phyloP scores from a whole-genome alignment of 768 basidiomycete species.

The Thelephora ganbajun region DNA sequence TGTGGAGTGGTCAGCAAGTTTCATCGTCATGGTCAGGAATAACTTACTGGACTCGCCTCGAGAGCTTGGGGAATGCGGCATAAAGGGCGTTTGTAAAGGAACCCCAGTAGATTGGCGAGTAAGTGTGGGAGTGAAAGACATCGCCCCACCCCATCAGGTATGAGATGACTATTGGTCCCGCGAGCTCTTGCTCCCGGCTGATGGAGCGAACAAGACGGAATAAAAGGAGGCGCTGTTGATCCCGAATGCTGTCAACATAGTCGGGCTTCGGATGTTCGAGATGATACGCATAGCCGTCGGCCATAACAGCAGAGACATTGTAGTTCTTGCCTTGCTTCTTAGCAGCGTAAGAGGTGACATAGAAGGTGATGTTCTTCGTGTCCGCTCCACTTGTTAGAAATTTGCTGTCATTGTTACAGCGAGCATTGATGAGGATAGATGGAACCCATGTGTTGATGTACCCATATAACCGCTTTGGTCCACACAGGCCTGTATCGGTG shows the following conservation, averaged over 20 bases:
- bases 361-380: slow-evolving; percentile 21
- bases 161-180: slow-evolving; percentile 23
- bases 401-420: slow-evolving; percentile 30
- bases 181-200: slow-evolving; percentile 24
- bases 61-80: slow-evolving; percentile 12
- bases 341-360: slow-evolving; percentile 19
- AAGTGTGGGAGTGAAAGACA: slow-evolving; percentile 21
- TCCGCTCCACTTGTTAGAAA: slow-evolving; percentile 22
- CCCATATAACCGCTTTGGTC: slow-evolving; percentile 4
- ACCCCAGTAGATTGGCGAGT: slow-evolving; percentile 21
- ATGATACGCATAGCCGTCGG: slow-evolving; percentile 19
- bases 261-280: not conserved
- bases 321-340: slow-evolving; percentile 22
- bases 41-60: not conserved
- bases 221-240: slow-evolving; percentile 17
- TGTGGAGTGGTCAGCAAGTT: not conserved
- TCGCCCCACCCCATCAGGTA: slow-evolving; percentile 35
- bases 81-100: slow-evolving; percentile 11
- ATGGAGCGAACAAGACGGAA: slow-evolving; percentile 19
- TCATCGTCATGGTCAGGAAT: not conserved
- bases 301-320: slow-evolving; percentile 24
- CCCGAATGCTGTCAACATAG: slow-evolving; percentile 11
- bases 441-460: slow-evolving; percentile 17
- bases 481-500: slow-evolving; percentile 9
- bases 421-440: slow-evolving; percentile 9